Percentiles rank a stretch among this genome's conserved stretches.
phyloP scores from a whole-genome alignment of 208 protist species.

The Trypanosomatidae sp. region DNA sequence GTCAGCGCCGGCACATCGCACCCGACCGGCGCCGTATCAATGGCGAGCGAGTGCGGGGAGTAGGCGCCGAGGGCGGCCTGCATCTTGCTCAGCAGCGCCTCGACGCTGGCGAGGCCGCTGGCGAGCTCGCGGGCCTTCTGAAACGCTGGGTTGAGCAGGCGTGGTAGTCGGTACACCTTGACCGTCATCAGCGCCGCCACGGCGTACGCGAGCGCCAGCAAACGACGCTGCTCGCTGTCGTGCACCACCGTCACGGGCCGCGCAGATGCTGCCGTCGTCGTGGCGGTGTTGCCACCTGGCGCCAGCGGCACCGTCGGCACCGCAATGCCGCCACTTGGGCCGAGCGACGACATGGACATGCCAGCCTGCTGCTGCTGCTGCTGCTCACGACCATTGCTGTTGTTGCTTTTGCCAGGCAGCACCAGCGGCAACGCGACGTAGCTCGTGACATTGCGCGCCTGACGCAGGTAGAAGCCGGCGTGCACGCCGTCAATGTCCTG shows the following conservation, averaged over 20 bases:
- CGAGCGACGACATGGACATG: slow-evolving; percentile 5
- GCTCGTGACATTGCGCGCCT: slow-evolving; percentile 53
- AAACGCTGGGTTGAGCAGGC: slow-evolving; percentile 54
- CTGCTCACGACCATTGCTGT: background rate
- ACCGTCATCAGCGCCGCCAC: slow-evolving; percentile 67
- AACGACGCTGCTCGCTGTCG: slow-evolving; percentile 27
- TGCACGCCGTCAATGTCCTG: slow-evolving; percentile 67
- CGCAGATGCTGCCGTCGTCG: background rate
- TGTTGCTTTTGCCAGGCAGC: slow-evolving; percentile 1
- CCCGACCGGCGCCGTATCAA: slow-evolving; percentile 31
- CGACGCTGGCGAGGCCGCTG: slow-evolving; percentile 18
- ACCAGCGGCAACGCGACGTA: slow-evolving; percentile 64
- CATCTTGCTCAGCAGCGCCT: slow-evolving; percentile 28
- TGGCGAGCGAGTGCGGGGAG: slow-evolving; percentile 54
- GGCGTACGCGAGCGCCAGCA: slow-evolving; percentile 48
- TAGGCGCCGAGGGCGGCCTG: slow-evolving; percentile 57
- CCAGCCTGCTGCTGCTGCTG: background rate
- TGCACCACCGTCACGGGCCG: background rate
- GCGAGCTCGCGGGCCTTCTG: slow-evolving; percentile 52
- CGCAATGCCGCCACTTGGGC: background rate
- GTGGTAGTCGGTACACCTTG: slow-evolving; percentile 81
- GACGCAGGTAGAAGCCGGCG: slow-evolving; percentile 66
- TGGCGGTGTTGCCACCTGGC: background rate
- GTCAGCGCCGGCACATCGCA: slow-evolving; percentile 22
- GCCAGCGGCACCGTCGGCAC: background rate